Conservation (phyloP, 2,329 filamentous ascomycete genomes). For the Colletotrichum brevisporum region DNA sequence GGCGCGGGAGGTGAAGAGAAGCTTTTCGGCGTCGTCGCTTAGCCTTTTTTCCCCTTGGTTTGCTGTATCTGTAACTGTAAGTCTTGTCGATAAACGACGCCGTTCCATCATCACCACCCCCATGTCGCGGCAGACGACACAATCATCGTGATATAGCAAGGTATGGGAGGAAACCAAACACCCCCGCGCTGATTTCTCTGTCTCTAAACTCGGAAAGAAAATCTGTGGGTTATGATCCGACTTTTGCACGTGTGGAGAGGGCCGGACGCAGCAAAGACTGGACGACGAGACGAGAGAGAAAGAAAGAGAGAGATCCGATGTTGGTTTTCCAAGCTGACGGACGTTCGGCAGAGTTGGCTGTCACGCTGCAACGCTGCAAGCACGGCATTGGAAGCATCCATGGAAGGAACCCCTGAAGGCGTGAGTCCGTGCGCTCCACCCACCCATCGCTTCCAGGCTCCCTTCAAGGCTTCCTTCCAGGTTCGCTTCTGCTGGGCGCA, state of each 20-base stretch:
- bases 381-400: neutral
- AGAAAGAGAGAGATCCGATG: slow-evolving; percentile 2
- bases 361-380: slow-evolving; percentile 25
- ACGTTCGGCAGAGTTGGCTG: slow-evolving; percentile 35
- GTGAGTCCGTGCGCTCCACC: slow-evolving; percentile 24
- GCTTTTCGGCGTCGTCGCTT: neutral
- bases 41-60: neutral
- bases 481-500: neutral
- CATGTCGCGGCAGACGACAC: slow-evolving; percentile 7
- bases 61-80: neutral
- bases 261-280: slow-evolving; percentile 3
- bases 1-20: slow-evolving; percentile 1
- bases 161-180: slow-evolving; percentile 10
- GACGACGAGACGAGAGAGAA: neutral
- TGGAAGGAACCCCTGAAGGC: slow-evolving; percentile 20
- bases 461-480: neutral
- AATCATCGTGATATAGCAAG: slow-evolving; percentile 9
- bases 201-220: slow-evolving; percentile 19
- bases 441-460: neutral
- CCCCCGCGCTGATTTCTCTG: too few relatives aligned
- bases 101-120: neutral
- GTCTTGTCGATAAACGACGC: neutral
- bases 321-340: slow-evolving; percentile 6
- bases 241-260: neutral
- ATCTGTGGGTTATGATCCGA: slow-evolving; percentile 14